Conservation (phyloP, 2,329 filamentous ascomycete species). For the Cryphonectria naterciae region DNA sequence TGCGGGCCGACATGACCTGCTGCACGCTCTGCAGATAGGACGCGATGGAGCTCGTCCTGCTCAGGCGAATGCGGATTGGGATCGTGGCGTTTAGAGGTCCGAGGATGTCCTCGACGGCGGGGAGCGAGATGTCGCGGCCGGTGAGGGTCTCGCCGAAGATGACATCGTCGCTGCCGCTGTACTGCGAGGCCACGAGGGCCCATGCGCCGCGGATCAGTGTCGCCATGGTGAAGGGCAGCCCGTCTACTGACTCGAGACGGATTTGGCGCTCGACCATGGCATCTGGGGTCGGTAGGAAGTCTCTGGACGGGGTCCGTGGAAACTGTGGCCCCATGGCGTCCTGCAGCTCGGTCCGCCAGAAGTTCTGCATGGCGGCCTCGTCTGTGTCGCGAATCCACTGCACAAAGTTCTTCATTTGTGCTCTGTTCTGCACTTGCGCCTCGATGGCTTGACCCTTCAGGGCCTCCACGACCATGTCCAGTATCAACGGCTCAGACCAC, state of each 20-base stretch:
- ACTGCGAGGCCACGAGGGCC: constrained; percentile 58
- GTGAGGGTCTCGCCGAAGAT: constrained; percentile 64
- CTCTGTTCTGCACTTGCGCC: constrained; percentile 31
- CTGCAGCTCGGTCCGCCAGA: constrained; percentile 51
- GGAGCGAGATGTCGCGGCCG: constrained; percentile 55
- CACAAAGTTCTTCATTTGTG: constrained; percentile 37
- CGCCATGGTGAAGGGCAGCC: constrained; percentile 28
- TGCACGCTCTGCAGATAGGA: constrained; percentile 30
- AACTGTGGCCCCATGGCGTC: constrained; percentile 53
- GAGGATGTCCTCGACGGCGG: constrained; percentile 57
- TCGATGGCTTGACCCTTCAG: constrained; percentile 28
- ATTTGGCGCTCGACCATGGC: constrained; percentile 36
- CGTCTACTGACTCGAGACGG: constrained; percentile 31
- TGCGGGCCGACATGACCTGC: constrained; percentile 41
- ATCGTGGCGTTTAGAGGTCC: constrained; percentile 53
- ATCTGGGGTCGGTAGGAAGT: constrained; percentile 49
- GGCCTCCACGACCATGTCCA: constrained; percentile 35
- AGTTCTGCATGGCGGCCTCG: constrained; percentile 44
- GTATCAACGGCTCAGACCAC: constrained; percentile 36
- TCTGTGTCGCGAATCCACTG: constrained; percentile 48
- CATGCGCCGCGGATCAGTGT: constrained; percentile 52
- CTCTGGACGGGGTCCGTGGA: constrained; percentile 51
- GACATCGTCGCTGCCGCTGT: constrained; percentile 56
- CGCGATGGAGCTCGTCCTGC: constrained; percentile 32
- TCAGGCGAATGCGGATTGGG: constrained; percentile 48